phyloP scores from a whole-genome alignment of 2,329 filamentous ascomycete genomes.

The Phaeoacremonium minimum region DNA sequence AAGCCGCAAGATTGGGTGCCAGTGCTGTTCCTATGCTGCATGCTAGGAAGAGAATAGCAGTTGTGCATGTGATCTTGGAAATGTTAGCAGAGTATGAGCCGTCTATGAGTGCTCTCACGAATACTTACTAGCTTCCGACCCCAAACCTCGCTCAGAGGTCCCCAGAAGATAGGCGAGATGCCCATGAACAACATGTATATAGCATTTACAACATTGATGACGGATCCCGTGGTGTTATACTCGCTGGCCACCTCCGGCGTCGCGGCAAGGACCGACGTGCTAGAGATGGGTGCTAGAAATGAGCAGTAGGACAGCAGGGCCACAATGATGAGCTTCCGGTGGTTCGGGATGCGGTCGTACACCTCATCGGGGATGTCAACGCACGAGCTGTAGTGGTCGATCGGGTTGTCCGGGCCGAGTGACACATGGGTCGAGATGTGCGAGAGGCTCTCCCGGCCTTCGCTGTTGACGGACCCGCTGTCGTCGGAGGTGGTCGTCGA shows the following conservation, averaged over 20 bases:
- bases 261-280: constrained; percentile 60
- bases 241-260: constrained; percentile 61
- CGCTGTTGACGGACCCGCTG: background rate
- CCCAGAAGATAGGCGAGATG: constrained; percentile 60
- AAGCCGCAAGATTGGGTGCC: constrained; percentile 60
- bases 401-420: constrained; percentile 17
- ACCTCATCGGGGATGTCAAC: constrained; percentile 43
- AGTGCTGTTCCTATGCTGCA: constrained; percentile 65
- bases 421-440: constrained; percentile 14
- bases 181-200: constrained; percentile 71
- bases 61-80: constrained; percentile 47
- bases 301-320: constrained; percentile 68
- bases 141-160: constrained; percentile 57
- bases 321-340: constrained; percentile 64
- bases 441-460: constrained; percentile 4
- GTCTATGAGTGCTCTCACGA: background rate
- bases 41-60: constrained; percentile 54
- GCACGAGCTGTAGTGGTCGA: constrained; percentile 21
- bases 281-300: constrained; percentile 68
- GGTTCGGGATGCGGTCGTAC: constrained; percentile 61
- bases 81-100: background rate
- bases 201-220: constrained; percentile 66
- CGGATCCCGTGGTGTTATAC: constrained; percentile 52
- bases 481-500: background rate
- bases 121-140: constrained; percentile 42